Evolutionary conservation across 2,329 filamentous ascomycete genomes (phyloP), one percentile per base, ranked within the genome.

Genomic region (Cryphonectria naterciae): DNA sequence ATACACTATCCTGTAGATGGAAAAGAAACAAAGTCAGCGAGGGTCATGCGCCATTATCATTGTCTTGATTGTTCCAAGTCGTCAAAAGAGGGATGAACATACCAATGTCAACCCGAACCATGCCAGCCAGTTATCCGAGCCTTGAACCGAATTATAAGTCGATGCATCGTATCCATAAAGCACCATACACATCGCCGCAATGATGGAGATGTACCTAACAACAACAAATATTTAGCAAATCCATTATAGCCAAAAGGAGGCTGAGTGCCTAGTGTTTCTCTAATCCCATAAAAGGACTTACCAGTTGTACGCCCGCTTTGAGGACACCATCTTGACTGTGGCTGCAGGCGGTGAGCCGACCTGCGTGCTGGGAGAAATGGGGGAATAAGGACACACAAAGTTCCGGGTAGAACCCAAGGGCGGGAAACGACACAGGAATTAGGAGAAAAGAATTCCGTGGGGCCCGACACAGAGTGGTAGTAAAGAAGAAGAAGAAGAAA

Each of bases 161-260:
- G 89, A 91, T 1, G 91, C 90, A 84, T 93, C 91, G 78, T 93
- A 93, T 70, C 91, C 91, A 78, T 92, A 93, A 61, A 93, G 84
- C 32, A 92, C 89, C 91, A 93, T 93, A 79, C 89, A 92, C 78
- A 89, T 89, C 76, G 91, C 90, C 70, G 91, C 91, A 74, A 92
- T 88, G 66, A 92, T 83, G 72, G 89, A 90, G 74, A 91, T 88
- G 82, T 90, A 92, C 89, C 88, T 87, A 32, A 13, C 35, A 4
- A 56, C 13, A 37, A 17, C 15, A 17, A 4, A 43, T 10, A 6
- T 7, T 25, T 6, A 63, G 62, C 63, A 19, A 39, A 39, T 35
- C 15, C 13, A 41, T 10, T 2, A 46, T 6, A 15, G 6, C 11
- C 35, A 22, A 32, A n/a, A n/a, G 17, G 43, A 22, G 17, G 6